phyloP scores from a whole-genome alignment of 768 basidiomycete species.

The Gloeopeniophorella convolvens region DNA sequence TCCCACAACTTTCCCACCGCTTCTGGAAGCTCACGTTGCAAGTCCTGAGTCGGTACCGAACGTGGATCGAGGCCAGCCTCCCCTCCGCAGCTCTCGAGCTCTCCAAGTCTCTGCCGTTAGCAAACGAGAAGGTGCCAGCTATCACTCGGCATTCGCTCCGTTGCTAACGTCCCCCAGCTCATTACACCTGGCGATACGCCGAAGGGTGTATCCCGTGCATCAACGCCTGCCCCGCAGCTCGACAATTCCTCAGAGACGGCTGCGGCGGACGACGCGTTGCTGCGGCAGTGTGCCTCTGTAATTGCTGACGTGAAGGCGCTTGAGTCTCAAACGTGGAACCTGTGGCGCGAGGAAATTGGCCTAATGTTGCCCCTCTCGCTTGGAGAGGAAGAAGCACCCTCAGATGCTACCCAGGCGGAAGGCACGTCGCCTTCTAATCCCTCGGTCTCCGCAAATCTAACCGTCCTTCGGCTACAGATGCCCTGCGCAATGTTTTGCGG shows the following conservation, averaged over 20 bases:
- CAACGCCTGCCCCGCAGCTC: constrained; percentile 43
- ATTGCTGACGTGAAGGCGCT: constrained; percentile 63
- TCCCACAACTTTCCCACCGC: constrained; percentile 72
- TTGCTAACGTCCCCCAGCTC: neutral
- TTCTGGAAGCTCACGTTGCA: constrained; percentile 94
- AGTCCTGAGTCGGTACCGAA: constrained; percentile 36
- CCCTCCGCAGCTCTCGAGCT: constrained; percentile 35
- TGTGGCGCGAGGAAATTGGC: constrained; percentile 68
- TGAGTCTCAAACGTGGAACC: constrained; percentile 40
- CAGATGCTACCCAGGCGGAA: constrained; percentile 36
- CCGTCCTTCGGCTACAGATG: constrained; percentile 35
- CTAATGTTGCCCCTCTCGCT: constrained; percentile 48
- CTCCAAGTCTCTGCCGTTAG: constrained; percentile 29
- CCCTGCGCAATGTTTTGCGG: constrained; percentile 47
- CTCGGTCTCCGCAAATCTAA: neutral
- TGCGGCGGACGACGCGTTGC: constrained; percentile 54
- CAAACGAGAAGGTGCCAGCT: constrained; percentile 30
- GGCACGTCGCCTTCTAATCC: constrained; percentile 33
- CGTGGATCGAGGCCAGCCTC: constrained; percentile 44
- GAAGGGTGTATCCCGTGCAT: constrained; percentile 35
- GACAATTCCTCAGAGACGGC: constrained; percentile 51
- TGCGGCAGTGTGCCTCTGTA: constrained; percentile 60
- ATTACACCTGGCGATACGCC: neutral
- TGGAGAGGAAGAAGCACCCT: constrained; percentile 25
- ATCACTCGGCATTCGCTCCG: constrained; percentile 22